A percentile compares a stretch with the other conserved stretches of the same genome.
Evolutionary conservation across 1,284 basidiomycete genomes (phyloP).

Genomic region (Pterulicium gracile): DNA sequence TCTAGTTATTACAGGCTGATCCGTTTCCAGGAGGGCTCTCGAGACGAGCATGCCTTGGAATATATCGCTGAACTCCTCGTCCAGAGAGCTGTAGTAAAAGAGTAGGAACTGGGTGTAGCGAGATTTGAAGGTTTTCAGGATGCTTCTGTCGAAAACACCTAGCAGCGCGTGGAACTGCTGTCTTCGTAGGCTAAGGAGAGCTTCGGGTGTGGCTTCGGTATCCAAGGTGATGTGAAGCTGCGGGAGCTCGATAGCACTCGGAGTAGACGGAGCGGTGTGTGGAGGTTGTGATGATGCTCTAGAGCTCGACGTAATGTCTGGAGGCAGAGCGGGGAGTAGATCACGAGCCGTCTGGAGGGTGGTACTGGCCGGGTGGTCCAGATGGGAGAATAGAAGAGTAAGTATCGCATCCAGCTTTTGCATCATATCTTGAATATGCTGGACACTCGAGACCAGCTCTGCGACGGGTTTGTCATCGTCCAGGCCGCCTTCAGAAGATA

Average conservation of each 20-base stretch:
- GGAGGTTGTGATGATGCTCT: conserved; percentile 16
- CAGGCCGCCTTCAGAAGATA: conserved; percentile 50
- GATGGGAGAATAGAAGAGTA: conserved; percentile 76
- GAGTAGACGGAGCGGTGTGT: conserved; percentile 11
- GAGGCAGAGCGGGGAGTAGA: conserved; percentile 9
- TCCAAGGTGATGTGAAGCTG: background rate
- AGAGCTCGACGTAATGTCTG: conserved; percentile 12
- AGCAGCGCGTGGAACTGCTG: conserved; percentile 82
- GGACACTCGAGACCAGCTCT: conserved; percentile 42
- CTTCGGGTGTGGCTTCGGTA: conserved; percentile 19
- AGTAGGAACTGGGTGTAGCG: conserved; percentile 96
- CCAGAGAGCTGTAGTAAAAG: conserved; percentile 91
- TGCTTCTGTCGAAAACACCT: conserved; percentile 86
- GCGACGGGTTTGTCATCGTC: conserved; percentile 32
- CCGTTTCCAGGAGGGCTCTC: conserved; percentile 64
- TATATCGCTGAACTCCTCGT: conserved; percentile 82
- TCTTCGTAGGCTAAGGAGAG: conserved; percentile 27
- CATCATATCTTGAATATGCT: conserved; percentile 78
- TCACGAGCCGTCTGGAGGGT: conserved; percentile 9
- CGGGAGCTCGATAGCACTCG: conserved; percentile 9
- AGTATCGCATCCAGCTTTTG: conserved; percentile 88
- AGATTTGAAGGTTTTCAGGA: conserved; percentile 93
- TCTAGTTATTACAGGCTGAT: conserved; percentile 63
- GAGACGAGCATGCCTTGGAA: conserved; percentile 91
- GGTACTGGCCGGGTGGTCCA: conserved; percentile 27